These are phyloP conservation scores for Fusarium mangiferae DNA, from an alignment of 2,329 filamentous ascomycete species.

Conservation along the genomic window DNA sequence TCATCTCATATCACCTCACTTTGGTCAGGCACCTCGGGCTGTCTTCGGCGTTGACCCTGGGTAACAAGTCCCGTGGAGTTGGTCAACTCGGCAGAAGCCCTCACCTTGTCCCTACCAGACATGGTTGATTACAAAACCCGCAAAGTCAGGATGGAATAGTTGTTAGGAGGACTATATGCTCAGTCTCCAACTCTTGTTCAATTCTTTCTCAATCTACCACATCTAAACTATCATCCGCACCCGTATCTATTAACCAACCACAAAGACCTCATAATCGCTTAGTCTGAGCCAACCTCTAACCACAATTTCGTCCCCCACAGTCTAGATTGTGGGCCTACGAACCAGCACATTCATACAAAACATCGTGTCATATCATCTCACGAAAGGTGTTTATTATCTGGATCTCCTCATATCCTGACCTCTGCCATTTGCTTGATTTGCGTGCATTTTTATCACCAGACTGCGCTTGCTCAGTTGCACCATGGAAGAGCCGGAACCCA, in stretches of 20 bases:
- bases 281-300: slow-evolving; percentile 13
- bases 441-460: background rate
- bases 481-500: slow-evolving; percentile 36
- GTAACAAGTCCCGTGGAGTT: background rate
- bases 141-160: slow-evolving; percentile 28
- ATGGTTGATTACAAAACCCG: slow-evolving; percentile 38
- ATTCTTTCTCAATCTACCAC: background rate
- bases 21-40: background rate
- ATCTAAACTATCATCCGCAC: background rate
- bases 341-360: slow-evolving; percentile 4
- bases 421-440: background rate
- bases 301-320: slow-evolving; percentile 26
- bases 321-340: slow-evolving; percentile 17
- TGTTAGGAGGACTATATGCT: slow-evolving; percentile 14
- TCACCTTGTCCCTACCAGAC: slow-evolving; percentile 3
- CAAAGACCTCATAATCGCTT: slow-evolving; percentile 25
- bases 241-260: slow-evolving; percentile 14
- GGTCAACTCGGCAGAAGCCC: slow-evolving; percentile 4
- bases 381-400: background rate
- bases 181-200: slow-evolving; percentile 4
- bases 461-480: slow-evolving; percentile 4
- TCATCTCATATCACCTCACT: slow-evolving; percentile 5
- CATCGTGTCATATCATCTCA: slow-evolving; percentile 26
- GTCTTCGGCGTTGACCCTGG: background rate
- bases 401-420: background rate